Conservation (phyloP, 2,329 filamentous ascomycete genomes). For the Colletotrichum orbiculare region DNA sequence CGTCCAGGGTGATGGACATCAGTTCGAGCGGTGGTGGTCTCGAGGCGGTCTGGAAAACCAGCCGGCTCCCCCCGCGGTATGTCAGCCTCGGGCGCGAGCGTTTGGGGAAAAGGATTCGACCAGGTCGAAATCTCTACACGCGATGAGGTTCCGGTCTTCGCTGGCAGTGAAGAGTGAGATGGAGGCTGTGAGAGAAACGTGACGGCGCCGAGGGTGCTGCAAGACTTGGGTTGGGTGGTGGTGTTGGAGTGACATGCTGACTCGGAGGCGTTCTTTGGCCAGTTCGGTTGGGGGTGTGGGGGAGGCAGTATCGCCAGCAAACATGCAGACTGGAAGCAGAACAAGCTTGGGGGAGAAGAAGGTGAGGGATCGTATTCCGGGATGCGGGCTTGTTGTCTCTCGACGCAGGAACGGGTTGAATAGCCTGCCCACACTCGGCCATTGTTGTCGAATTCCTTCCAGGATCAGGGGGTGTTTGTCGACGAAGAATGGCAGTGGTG, state of each 20-base stretch:
- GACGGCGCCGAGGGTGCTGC: background rate
- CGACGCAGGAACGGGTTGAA: slow-evolving; percentile 24
- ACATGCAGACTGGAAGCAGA: background rate
- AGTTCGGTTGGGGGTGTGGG: background rate
- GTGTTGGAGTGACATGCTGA: background rate
- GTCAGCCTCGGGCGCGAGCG: too few species aligned
- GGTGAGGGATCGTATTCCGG: background rate
- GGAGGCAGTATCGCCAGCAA: background rate
- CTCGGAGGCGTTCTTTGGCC: background rate
- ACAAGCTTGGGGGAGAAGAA: background rate
- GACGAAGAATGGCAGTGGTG: background rate
- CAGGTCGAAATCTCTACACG: too few species aligned
- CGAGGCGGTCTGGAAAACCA: too few species aligned
- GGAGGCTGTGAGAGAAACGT: background rate
- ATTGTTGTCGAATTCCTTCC: slow-evolving; percentile 12
- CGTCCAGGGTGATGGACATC: background rate
- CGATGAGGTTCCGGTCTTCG: too few species aligned
- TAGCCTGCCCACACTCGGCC: background rate
- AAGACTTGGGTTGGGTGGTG: background rate
- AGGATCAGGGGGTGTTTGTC: background rate
- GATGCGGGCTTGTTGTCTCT: slow-evolving; percentile 11
- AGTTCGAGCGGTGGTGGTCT: background rate
- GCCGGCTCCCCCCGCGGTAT: too few species aligned
- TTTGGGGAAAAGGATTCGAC: too few species aligned
- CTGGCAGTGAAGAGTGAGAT: background rate